A percentile compares a stretch with the other conserved stretches of the same genome.
phyloP scores from a whole-genome alignment of 2,329 filamentous ascomycete genomes.

The Uncinocarpus reesii region DNA sequence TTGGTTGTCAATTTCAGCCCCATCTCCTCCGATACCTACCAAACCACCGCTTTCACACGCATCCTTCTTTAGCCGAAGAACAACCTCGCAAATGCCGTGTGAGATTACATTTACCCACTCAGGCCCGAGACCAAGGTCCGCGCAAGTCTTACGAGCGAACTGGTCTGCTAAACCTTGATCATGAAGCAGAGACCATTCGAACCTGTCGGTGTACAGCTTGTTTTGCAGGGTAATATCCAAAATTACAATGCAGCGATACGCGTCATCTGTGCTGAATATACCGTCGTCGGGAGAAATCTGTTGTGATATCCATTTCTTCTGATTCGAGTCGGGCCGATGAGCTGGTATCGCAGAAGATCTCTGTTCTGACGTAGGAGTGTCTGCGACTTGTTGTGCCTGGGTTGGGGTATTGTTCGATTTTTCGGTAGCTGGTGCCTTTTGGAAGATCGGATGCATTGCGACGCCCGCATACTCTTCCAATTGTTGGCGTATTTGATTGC shows the following conservation, averaged over 20 bases:
- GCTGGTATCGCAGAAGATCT: slow-evolving; percentile 17
- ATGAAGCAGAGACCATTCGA: slow-evolving; percentile 92
- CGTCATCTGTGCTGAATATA: slow-evolving; percentile 80
- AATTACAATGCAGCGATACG: slow-evolving; percentile 83
- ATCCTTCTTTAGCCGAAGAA: slow-evolving; percentile 87
- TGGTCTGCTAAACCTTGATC: slow-evolving; percentile 83
- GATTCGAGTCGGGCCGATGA: slow-evolving; percentile 16
- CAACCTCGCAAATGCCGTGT: slow-evolving; percentile 93
- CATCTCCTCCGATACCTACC: slow-evolving; percentile 60
- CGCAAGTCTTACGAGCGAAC: slow-evolving; percentile 86
- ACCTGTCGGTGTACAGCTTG: slow-evolving; percentile 88
- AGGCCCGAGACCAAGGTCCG: slow-evolving; percentile 75
- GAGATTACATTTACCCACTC: slow-evolving; percentile 94
- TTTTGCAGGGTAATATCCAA: slow-evolving; percentile 87
- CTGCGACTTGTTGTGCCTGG: background rate
- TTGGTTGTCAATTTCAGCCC: slow-evolving; percentile 73
- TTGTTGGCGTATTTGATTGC: slow-evolving; percentile 87
- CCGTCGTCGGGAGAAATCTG: slow-evolving; percentile 52
- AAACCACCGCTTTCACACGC: slow-evolving; percentile 85
- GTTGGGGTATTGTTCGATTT: slow-evolving; percentile 29
- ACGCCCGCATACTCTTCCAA: slow-evolving; percentile 93
- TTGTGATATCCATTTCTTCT: slow-evolving; percentile 23
- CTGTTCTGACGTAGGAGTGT: slow-evolving; percentile 24
- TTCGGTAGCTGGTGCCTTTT: slow-evolving; percentile 42
- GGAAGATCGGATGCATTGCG: slow-evolving; percentile 84